phyloP scores from a whole-genome alignment of 345 rosid species.

The Eucalyptus lansdowneana region DNA sequence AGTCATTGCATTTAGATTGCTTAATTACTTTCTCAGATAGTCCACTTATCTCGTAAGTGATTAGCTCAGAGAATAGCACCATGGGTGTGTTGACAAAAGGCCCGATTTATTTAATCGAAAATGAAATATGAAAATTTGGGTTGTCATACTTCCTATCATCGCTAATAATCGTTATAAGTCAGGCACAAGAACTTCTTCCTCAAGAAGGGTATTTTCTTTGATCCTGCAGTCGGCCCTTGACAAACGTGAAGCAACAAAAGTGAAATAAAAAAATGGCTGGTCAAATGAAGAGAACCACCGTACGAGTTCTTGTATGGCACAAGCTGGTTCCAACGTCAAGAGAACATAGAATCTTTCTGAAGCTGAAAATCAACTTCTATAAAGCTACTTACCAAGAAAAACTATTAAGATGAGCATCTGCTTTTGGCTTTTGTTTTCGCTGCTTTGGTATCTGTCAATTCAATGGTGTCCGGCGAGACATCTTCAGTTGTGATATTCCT shows the following conservation, averaged over 20 bases:
- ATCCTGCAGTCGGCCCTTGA: background rate
- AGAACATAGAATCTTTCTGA: background rate
- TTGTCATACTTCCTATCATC: too few relatives aligned
- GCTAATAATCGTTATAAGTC: background rate
- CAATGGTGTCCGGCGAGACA: background rate
- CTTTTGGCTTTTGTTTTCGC: background rate
- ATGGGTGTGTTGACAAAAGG: rapidly evolving
- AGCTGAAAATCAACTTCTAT: background rate
- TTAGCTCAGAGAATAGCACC: too few relatives aligned
- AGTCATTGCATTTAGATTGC: too few relatives aligned
- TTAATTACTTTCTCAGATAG: too few relatives aligned
- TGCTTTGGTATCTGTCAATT: background rate
- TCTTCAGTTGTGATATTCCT: background rate
- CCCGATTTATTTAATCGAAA: too few relatives aligned
- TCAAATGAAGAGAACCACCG: background rate
- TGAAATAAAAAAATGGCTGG: background rate
- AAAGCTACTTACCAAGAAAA: background rate
- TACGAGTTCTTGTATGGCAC: too few relatives aligned
- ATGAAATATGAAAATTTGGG: too few relatives aligned
- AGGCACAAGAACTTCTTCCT: background rate
- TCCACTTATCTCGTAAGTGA: too few relatives aligned
- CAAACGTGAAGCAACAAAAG: background rate
- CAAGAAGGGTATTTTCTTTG: background rate
- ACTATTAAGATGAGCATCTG: background rate
- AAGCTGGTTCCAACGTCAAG: too few relatives aligned